Conservation (phyloP, 2,329 filamentous ascomycete genomes). For the Ophiostoma angusticollis region DNA sequence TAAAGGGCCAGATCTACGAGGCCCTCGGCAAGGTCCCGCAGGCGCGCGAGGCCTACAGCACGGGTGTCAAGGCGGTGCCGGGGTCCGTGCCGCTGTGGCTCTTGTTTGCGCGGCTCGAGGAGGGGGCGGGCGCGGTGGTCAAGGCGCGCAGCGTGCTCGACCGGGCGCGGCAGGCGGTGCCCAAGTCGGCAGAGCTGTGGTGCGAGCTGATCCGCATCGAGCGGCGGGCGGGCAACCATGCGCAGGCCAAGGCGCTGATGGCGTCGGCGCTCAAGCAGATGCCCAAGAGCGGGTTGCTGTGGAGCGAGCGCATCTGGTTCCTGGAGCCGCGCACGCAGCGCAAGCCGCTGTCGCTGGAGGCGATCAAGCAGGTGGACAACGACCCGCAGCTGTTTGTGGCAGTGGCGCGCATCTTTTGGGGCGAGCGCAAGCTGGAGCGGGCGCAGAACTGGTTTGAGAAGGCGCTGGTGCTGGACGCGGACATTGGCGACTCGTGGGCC, state of each 20-base stretch:
- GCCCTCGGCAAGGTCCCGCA: conserved; percentile 64
- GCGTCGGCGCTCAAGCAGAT: conserved; percentile 85
- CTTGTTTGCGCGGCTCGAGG: conserved; percentile 77
- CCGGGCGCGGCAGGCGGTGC: conserved; percentile 73
- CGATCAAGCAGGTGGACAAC: conserved; percentile 93
- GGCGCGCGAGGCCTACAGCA: conserved; percentile 78
- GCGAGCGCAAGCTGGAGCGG: conserved; percentile 81
- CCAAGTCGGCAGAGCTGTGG: conserved; percentile 76
- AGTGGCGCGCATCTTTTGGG: conserved; percentile 92
- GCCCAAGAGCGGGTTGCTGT: conserved; percentile 74
- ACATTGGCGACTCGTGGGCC: conserved; percentile 87
- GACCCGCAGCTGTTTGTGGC: conserved; percentile 82
- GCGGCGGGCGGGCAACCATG: conserved; percentile 67
- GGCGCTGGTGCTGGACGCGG: conserved; percentile 74
- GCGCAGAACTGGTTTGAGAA: conserved; percentile 97
- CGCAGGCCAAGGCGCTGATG: conserved; percentile 85
- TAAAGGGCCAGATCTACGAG: conserved; percentile 97
- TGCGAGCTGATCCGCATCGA: conserved; percentile 90
- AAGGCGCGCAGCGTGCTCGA: conserved; percentile 92
- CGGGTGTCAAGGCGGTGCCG: conserved; percentile 77
- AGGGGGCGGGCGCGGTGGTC: conserved; percentile 68
- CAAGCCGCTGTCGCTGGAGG: conserved; percentile 81
- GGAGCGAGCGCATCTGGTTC: conserved; percentile 92
- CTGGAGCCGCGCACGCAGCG: conserved; percentile 84
- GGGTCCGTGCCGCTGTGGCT: conserved; percentile 82